Conservation (phyloP, 2,329 filamentous ascomycete genomes). For the Trichoderma gracile region DNA sequence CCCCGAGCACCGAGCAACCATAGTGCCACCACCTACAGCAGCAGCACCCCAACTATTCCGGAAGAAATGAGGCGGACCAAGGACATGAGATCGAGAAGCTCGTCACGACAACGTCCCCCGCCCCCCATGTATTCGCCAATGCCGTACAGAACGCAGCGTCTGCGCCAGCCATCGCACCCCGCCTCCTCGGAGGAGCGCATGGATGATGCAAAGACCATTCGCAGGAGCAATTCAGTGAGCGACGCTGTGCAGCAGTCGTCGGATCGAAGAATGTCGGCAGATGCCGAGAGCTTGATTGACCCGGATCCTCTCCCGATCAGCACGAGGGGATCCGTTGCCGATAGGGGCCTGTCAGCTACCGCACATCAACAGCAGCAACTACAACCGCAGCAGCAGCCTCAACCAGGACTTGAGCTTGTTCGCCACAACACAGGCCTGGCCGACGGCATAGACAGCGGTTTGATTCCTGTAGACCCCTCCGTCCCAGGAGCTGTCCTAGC, state of each 20-base stretch:
- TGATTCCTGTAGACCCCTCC: slow-evolving; percentile 31
- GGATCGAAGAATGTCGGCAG: slow-evolving; percentile 9
- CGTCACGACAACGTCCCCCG: slow-evolving; percentile 22
- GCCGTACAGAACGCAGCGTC: slow-evolving; percentile 14
- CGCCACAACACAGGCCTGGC: neutral
- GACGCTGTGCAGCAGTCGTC: neutral
- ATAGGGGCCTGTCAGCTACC: neutral
- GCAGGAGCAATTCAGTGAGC: neutral
- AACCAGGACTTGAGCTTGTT: slow-evolving; percentile 13
- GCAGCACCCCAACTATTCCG: slow-evolving; percentile 26
- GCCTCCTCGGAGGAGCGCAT: neutral
- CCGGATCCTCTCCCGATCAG: slow-evolving; percentile 14
- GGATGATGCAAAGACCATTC: neutral
- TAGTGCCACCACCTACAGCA: slow-evolving; percentile 6
- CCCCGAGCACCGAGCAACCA: slow-evolving; percentile 23
- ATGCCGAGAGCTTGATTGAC: slow-evolving; percentile 24
- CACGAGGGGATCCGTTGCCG: neutral
- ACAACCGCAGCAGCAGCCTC: neutral
- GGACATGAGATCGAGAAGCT: slow-evolving; percentile 9
- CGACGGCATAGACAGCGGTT: slow-evolving; percentile 19
- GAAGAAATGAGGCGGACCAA: slow-evolving; percentile 25
- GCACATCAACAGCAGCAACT: neutral
- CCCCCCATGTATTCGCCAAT: slow-evolving; percentile 19
- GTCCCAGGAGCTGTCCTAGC: neutral
- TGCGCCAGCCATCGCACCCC: slow-evolving; percentile 10